Percentiles rank a stretch among this genome's conserved stretches.
Evolutionary conservation across 371 early-diverging fungal genomes (phyloP).

Genomic region (Haplosporangium sp.): DNA sequence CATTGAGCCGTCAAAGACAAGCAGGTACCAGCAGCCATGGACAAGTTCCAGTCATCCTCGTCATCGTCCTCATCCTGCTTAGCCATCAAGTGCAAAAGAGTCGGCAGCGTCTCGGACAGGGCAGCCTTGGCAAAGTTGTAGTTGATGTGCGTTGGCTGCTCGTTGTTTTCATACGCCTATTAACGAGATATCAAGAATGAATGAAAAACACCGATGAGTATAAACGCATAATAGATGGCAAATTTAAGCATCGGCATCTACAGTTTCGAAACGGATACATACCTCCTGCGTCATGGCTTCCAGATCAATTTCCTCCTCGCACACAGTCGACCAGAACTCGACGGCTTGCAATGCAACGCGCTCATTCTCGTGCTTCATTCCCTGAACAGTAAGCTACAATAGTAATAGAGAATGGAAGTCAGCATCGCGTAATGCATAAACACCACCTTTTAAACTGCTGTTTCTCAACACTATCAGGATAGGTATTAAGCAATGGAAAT

Average conservation of each 20-base stretch:
- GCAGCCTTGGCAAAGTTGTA: slow-evolving; percentile 84
- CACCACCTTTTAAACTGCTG: no score
- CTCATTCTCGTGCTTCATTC: slow-evolving; percentile 88
- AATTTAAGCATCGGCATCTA: background rate
- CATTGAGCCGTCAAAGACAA: slow-evolving; percentile 87
- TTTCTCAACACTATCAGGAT: background rate
- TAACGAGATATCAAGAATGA: background rate
- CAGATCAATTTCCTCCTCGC: slow-evolving; percentile 91
- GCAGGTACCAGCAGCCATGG: slow-evolving; percentile 98
- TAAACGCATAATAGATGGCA: no score
- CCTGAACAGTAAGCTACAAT: slow-evolving; percentile 83
- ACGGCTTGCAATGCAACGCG: slow-evolving; percentile 94
- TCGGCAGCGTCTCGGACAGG: slow-evolving; percentile 84
- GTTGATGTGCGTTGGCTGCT: slow-evolving; percentile 65
- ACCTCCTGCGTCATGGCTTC: slow-evolving; percentile 65
- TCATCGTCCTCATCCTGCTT: slow-evolving; percentile 97
- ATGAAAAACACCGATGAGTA: background rate
- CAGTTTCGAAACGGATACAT: background rate
- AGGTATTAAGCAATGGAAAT: background rate
- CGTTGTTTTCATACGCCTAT: slow-evolving; percentile 68
- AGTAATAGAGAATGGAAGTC: background rate
- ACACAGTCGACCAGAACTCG: slow-evolving; percentile 99
- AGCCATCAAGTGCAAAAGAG: slow-evolving; percentile 88
- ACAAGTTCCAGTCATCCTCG: slow-evolving; percentile 97
- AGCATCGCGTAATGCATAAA: no score